phyloP scores from a whole-genome alignment of 1,139 yeast species.

The Sporopachydermia cereana region DNA sequence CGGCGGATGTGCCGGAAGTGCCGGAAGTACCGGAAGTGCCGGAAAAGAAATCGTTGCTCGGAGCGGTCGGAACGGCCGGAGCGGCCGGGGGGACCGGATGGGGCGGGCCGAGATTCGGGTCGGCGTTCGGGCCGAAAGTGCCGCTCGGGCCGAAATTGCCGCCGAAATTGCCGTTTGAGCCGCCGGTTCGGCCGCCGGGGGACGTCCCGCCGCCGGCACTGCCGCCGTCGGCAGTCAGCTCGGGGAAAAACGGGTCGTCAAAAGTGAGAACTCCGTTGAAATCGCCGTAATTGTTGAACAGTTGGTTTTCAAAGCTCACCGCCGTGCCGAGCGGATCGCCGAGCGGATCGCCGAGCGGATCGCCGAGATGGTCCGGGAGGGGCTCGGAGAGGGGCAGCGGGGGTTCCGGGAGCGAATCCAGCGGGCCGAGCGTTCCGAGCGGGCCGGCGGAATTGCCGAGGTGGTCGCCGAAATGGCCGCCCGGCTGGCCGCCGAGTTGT shows the following conservation, averaged over 20 bases:
- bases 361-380: neutral
- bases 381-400: no score
- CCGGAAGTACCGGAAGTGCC: constrained; percentile 2
- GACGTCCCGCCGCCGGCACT: neutral
- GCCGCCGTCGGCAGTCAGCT: neutral
- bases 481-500: no score
- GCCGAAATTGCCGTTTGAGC: no score
- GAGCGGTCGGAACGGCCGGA: constrained; percentile 1
- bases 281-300: constrained; percentile 5
- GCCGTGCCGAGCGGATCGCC: neutral
- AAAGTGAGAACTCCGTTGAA: neutral
- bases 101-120: constrained; percentile 1
- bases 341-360: neutral
- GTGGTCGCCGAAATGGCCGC: neutral
- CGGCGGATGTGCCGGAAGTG: constrained; percentile 1
- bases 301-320: neutral
- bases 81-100: neutral
- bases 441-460: neutral
- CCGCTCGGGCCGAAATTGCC: no score
- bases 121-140: neutral
- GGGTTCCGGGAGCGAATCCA: no score
- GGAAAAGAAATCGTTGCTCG: neutral
- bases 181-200: no score
- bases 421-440: no score
- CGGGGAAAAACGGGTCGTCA: constrained; percentile 1